phyloP scores from a whole-genome alignment of 352 stramenopile genomes.

The Phytopythium chamaehyphon region DNA sequence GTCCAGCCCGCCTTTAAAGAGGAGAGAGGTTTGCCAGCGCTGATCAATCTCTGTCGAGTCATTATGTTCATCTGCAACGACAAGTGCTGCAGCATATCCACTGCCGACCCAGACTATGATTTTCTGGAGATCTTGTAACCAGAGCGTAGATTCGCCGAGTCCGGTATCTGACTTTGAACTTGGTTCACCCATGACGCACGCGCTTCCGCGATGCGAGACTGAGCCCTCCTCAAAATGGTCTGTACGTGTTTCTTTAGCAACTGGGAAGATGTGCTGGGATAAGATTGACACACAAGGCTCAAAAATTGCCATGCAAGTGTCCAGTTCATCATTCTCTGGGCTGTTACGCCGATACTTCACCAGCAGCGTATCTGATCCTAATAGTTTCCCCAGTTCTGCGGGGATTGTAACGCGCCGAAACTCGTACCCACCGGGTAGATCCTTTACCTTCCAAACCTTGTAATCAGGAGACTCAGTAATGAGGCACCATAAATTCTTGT shows the following conservation, averaged over 20 bases:
- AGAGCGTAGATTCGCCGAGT: conserved; percentile 13
- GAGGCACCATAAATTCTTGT: conserved; percentile 39
- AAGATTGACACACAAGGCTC: conserved; percentile 40
- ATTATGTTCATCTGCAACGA: conserved; percentile 29
- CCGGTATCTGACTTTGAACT: neutral
- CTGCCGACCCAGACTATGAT: conserved; percentile 55
- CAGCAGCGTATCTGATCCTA: conserved; percentile 40
- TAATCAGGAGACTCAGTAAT: conserved; percentile 19
- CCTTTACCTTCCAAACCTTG: conserved; percentile 29
- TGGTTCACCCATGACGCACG: neutral
- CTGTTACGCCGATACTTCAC: conserved; percentile 18
- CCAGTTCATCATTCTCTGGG: conserved; percentile 1
- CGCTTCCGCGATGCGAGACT: neutral
- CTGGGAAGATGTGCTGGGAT: conserved; percentile 54
- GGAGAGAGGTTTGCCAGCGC: conserved; percentile 44
- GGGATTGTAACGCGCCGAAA: conserved; percentile 35
- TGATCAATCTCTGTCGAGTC: conserved; percentile 16
- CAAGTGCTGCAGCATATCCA: conserved; percentile 57
- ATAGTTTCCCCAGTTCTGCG: conserved; percentile 35
- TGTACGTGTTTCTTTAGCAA: neutral
- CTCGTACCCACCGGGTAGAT: conserved; percentile 15
- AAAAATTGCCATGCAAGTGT: conserved; percentile 31
- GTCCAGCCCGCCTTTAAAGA: conserved; percentile 59
- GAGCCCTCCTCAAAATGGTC: neutral
- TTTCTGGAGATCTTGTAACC: conserved; percentile 66